phyloP scores from a whole-genome alignment of 1,284 basidiomycete genomes.

The Pisolithus thermaeus region DNA sequence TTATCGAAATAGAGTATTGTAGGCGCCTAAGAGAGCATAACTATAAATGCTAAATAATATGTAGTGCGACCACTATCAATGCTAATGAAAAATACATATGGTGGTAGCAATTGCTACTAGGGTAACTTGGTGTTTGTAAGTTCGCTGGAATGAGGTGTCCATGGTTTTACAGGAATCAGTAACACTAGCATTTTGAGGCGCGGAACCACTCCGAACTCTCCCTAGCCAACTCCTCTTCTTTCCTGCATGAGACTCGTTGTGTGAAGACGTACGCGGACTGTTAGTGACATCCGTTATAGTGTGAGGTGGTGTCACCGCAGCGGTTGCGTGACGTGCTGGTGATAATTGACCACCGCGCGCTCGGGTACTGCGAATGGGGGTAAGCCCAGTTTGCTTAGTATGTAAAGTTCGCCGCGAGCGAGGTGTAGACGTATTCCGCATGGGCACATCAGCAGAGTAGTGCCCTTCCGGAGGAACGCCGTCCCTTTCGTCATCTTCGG shows the following conservation, averaged over 20 bases:
- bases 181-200: constrained; percentile 18
- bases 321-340: constrained; percentile 35
- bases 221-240: constrained; percentile 56
- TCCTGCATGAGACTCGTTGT: constrained; percentile 24
- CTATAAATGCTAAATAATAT: too few relatives aligned
- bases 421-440: constrained; percentile 46
- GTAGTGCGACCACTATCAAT: too few relatives aligned
- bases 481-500: constrained; percentile 65
- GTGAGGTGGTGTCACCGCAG: constrained; percentile 27
- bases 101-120: constrained; percentile 5
- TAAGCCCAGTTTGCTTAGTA: constrained; percentile 60
- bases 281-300: constrained; percentile 64
- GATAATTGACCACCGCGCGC: constrained; percentile 35
- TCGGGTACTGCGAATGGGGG: constrained; percentile 52
- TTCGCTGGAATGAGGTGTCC: constrained; percentile 26
- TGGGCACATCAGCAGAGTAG: constrained; percentile 49
- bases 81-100: neutral
- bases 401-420: constrained; percentile 52
- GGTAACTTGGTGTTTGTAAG: constrained; percentile 20
- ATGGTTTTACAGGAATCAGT: constrained; percentile 14
- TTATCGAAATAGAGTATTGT: neutral
- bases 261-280: constrained; percentile 42
- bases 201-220: constrained; percentile 45
- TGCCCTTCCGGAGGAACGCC: constrained; percentile 41
- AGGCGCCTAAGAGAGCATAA: too few relatives aligned